Evolutionary conservation across 495 filamentous ascomycete species (phyloP).

Genomic region (Filosporella fistucella): DNA sequence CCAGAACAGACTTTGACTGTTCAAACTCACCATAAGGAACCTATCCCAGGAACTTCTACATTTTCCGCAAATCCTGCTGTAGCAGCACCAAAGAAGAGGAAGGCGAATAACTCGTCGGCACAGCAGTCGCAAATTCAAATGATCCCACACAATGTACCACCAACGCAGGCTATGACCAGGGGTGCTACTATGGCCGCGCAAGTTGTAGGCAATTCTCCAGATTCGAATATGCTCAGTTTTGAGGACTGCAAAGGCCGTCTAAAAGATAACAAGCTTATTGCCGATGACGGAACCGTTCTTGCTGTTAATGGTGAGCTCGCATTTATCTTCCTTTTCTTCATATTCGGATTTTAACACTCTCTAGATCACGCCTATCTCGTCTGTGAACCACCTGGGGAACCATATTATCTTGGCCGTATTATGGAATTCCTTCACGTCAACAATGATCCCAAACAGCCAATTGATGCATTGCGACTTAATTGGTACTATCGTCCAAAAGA

Average conservation of each 20-base stretch:
- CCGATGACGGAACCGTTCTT: slow-evolving; percentile 86
- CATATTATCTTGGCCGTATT: slow-evolving; percentile 94
- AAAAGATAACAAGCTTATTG: slow-evolving; percentile 72
- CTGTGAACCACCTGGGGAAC: slow-evolving; percentile 95
- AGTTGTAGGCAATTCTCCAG: slow-evolving; percentile 27
- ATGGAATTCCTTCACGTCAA: slow-evolving; percentile 93
- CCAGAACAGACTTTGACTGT: slow-evolving; percentile 32
- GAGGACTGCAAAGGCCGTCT: slow-evolving; percentile 62
- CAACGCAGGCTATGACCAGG: slow-evolving; percentile 35
- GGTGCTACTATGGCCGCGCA: slow-evolving; percentile 34
- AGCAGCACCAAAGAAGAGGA: slow-evolving; percentile 67
- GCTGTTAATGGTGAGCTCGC: slow-evolving; percentile 74
- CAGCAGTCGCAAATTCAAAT: slow-evolving; percentile 20
- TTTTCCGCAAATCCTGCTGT: slow-evolving; percentile 36
- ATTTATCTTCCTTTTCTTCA: neutral
- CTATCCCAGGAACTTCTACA: slow-evolving; percentile 61
- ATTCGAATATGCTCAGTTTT: slow-evolving; percentile 85
- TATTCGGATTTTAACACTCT: slow-evolving; percentile 5
- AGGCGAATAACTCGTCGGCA: slow-evolving; percentile 47
- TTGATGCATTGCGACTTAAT: slow-evolving; percentile 89
- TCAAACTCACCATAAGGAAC: slow-evolving; percentile 36
- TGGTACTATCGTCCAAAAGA: slow-evolving; percentile 98
- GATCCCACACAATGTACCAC: slow-evolving; percentile 32
- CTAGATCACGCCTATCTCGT: slow-evolving; percentile 95
- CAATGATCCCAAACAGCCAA: slow-evolving; percentile 63